phyloP scores from a whole-genome alignment of 306 rosid species.

The Carpinus fangiana region DNA sequence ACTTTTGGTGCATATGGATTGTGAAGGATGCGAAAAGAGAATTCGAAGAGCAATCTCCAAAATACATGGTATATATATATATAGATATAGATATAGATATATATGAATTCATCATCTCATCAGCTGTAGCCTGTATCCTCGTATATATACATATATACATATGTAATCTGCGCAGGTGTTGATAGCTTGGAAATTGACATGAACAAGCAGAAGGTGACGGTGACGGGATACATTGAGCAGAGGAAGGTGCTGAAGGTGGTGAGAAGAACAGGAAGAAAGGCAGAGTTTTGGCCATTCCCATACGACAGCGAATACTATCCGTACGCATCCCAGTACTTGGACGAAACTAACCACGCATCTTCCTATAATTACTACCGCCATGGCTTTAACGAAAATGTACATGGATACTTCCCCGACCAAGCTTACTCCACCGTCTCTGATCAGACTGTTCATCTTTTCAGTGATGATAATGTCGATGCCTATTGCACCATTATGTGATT shows the following conservation, averaged over 20 bases:
- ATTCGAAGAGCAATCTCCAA: conserved; percentile 68
- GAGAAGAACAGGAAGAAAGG: conserved; percentile 79
- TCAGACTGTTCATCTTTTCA: conserved; percentile 66
- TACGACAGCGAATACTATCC: conserved; percentile 70
- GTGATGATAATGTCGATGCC: conserved; percentile 77
- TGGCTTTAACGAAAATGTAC: conserved; percentile 58
- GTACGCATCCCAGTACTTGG: conserved; percentile 53
- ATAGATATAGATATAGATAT: too few relatives aligned
- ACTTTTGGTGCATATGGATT: conserved; percentile 84
- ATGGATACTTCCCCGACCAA: conserved; percentile 68
- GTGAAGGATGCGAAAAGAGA: conserved; percentile 77
- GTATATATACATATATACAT: too few relatives aligned
- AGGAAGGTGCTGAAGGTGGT: conserved; percentile 57
- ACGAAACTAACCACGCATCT: conserved; percentile 57
- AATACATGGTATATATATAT: conserved; percentile 48
- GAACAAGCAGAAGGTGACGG: conserved; percentile 69
- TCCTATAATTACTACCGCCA: conserved; percentile 70
- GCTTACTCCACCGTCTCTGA: conserved; percentile 54
- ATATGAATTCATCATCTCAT: too few relatives aligned
- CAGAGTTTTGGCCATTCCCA: conserved; percentile 84
- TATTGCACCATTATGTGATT: conserved; percentile 68
- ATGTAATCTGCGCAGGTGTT: conserved; percentile 14
- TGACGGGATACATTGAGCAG: conserved; percentile 58
- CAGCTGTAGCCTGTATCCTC: too few relatives aligned
- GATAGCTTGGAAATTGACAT: conserved; percentile 75